Percentiles rank a stretch among this genome's conserved stretches.
Evolutionary conservation across 2,329 filamentous ascomycete genomes (phyloP).

Genomic region (Fusarium caatingaense): DNA sequence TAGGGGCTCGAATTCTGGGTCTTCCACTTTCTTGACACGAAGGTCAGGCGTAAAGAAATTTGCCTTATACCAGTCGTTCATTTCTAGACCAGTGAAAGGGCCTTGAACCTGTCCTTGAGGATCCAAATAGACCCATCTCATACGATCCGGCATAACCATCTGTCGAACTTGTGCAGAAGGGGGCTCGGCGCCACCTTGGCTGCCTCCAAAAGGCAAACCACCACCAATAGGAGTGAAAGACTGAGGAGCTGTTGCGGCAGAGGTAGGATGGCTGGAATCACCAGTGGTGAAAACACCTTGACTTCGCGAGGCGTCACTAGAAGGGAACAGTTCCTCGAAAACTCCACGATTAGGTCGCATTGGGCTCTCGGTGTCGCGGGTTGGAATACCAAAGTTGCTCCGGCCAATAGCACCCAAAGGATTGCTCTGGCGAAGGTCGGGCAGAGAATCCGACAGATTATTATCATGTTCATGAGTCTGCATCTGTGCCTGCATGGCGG

Average conservation of each 20-base stretch:
- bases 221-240: slow-evolving; percentile 53
- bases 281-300: slow-evolving; percentile 53
- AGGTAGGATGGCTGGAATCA: slow-evolving; percentile 52
- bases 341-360: slow-evolving; percentile 65
- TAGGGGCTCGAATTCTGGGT: slow-evolving; percentile 92
- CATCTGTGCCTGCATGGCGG: slow-evolving; percentile 92
- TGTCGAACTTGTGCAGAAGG: slow-evolving; percentile 79
- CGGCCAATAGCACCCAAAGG: slow-evolving; percentile 76
- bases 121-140: slow-evolving; percentile 98
- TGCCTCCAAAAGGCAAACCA: slow-evolving; percentile 52
- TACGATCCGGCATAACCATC: slow-evolving; percentile 99
- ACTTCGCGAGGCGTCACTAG: slow-evolving; percentile 49
- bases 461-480: slow-evolving; percentile 76
- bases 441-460: slow-evolving; percentile 65
- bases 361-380: slow-evolving; percentile 69
- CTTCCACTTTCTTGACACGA: slow-evolving; percentile 93
- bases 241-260: slow-evolving; percentile 49
- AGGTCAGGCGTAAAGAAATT: slow-evolving; percentile 97
- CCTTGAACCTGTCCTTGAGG: slow-evolving; percentile 93
- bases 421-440: slow-evolving; percentile 70
- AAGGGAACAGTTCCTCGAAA: slow-evolving; percentile 67
- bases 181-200: slow-evolving; percentile 57
- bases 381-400: slow-evolving; percentile 64
- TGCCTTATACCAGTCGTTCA: slow-evolving; percentile 99
- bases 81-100: slow-evolving; percentile 94